These are phyloP conservation scores for Toxicodendron radicans DNA, from an alignment of 345 rosid genomes.

Conservation along the genomic window DNA sequence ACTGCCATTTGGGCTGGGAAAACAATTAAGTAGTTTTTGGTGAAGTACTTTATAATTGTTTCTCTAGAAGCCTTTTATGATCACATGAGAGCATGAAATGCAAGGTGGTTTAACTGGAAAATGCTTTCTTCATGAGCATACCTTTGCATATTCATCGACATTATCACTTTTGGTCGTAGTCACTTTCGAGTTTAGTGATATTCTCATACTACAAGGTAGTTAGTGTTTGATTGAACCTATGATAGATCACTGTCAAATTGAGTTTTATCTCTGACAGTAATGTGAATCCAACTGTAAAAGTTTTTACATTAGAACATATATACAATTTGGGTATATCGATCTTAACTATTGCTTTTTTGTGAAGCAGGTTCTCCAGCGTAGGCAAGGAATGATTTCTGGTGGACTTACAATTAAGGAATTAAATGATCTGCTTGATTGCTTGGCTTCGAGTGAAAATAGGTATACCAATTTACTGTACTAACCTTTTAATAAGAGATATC, in stretches of 20 bases:
- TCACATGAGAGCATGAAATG: not conserved
- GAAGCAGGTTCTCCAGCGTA: conserved; percentile 62
- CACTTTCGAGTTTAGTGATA: not conserved
- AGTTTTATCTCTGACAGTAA: not conserved
- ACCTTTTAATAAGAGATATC: not conserved
- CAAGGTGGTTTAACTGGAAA: not conserved
- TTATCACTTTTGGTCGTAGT: not conserved
- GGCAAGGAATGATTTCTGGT: conserved; percentile 83
- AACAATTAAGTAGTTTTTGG: not conserved
- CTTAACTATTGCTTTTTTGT: not conserved
- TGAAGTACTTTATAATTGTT: too few relatives aligned
- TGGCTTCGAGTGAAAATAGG: conserved; percentile 86
- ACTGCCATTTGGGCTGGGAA: too few relatives aligned
- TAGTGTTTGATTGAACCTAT: not conserved
- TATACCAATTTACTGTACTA: not conserved
- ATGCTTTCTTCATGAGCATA: not conserved
- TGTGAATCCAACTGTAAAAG: not conserved
- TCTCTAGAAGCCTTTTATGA: not conserved
- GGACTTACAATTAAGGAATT: conserved; percentile 71
- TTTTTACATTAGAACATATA: not conserved
- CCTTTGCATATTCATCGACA: not conserved
- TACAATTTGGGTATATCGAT: not conserved
- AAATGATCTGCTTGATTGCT: conserved; percentile 75
- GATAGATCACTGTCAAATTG: not conserved
- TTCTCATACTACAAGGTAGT: not conserved